A percentile compares a stretch with the other conserved stretches of the same genome.
Conservation (phyloP, 2,329 filamentous ascomycete species). For the Rhynchosporium secalis region DNA sequence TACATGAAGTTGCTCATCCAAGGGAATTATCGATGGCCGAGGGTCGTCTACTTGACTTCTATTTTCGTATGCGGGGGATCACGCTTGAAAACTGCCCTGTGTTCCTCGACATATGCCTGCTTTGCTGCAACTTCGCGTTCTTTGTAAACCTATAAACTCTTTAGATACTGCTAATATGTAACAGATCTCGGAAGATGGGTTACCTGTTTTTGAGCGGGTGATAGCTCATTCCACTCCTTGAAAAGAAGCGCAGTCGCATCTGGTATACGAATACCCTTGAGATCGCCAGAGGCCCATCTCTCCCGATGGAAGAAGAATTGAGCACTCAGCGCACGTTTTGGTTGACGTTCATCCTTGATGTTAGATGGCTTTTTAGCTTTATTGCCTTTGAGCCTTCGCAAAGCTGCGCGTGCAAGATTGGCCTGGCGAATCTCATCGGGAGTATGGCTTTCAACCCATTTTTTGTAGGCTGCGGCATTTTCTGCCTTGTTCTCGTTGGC, state of each 20-base stretch:
- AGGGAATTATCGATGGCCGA: too few relatives aligned
- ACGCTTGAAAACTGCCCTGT: constrained; percentile 33
- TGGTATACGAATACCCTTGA: constrained; percentile 45
- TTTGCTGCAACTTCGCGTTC: constrained; percentile 35
- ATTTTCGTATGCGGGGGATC: neutral
- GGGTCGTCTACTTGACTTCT: neutral
- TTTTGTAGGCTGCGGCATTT: constrained; percentile 47
- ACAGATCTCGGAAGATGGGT: neutral
- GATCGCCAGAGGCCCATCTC: constrained; percentile 49
- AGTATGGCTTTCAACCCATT: constrained; percentile 56
- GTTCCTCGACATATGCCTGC: constrained; percentile 37
- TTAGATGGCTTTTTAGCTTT: neutral
- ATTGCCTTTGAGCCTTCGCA: constrained; percentile 24
- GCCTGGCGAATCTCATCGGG: constrained; percentile 58
- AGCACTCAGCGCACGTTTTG: constrained; percentile 45
- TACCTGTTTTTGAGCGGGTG: constrained; percentile 47
- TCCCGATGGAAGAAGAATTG: constrained; percentile 49
- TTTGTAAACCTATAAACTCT: constrained; percentile 32
- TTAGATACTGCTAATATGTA: constrained; percentile 3
- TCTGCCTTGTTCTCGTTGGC: constrained; percentile 48
- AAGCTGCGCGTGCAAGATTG: constrained; percentile 53
- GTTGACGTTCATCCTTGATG: constrained; percentile 55
- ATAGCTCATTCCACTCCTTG: constrained; percentile 51
- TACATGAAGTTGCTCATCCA: neutral
- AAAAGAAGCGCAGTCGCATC: constrained; percentile 46